phyloP scores from a whole-genome alignment of 208 protist genomes.

The Leishmania tarentolae region DNA sequence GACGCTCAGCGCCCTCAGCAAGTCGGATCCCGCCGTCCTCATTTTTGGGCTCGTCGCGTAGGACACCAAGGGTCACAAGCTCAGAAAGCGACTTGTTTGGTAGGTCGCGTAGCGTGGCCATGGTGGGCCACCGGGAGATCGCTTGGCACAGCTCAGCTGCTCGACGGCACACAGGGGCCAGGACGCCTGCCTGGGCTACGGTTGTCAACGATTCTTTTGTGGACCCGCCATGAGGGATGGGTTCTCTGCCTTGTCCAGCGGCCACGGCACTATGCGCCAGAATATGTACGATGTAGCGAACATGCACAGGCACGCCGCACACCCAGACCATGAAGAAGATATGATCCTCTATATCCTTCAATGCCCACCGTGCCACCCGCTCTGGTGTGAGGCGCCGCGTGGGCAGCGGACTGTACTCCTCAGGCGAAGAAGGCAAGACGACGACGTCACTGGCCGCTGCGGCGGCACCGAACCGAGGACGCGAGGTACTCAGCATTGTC shows the following conservation, averaged over 20 bases:
- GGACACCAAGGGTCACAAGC: slow-evolving; percentile 5
- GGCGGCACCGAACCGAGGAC: neutral
- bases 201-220: neutral
- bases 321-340: slow-evolving; percentile 72
- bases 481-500: neutral
- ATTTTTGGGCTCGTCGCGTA: neutral
- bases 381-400: neutral
- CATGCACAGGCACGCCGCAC: slow-evolving; percentile 66
- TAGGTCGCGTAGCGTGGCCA: neutral
- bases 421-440: neutral
- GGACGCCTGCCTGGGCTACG: slow-evolving; percentile 28
- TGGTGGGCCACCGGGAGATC: slow-evolving; percentile 12
- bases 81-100: neutral
- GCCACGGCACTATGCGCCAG: slow-evolving; percentile 30
- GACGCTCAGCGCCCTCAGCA: neutral
- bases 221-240: neutral
- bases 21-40: neutral
- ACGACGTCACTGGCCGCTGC: neutral
- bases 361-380: slow-evolving; percentile 21
- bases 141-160: slow-evolving; percentile 20
- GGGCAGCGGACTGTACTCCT: neutral
- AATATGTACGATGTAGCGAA: slow-evolving; percentile 52
- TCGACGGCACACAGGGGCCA: slow-evolving; percentile 33
- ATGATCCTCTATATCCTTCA: slow-evolving; percentile 49
- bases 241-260: neutral